Evolutionary conservation across 805 yeast genomes (phyloP).

Genomic region (Hanseniaspora singularis): DNA sequence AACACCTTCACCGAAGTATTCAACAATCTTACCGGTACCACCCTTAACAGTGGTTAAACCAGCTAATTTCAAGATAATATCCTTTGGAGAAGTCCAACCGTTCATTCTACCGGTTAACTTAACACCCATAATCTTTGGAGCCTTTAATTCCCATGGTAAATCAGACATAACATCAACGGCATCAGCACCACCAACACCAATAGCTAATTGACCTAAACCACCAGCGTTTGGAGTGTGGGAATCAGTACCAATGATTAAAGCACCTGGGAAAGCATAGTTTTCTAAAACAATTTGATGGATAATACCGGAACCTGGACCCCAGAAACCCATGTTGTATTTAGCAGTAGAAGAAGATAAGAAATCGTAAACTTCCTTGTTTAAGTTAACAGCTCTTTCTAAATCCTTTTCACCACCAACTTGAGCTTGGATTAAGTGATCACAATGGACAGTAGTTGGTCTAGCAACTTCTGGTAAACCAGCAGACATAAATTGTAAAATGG

Average conservation of each 20-base stretch:
- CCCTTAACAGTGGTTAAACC: conserved; percentile 94
- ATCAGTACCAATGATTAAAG: conserved; percentile 90
- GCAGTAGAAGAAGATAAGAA: conserved; percentile 82
- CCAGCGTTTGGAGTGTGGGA: conserved; percentile 98
- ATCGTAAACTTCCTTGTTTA: conserved; percentile 89
- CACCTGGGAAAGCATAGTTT: conserved; percentile 96
- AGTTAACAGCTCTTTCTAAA: conserved; percentile 70
- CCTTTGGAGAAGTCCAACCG: conserved; percentile 98
- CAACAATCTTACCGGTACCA: conserved; percentile 95
- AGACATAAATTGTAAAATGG: conserved; percentile 89
- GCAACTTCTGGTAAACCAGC: conserved; percentile 86
- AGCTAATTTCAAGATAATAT: conserved; percentile 82
- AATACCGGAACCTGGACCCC: conserved; percentile 99
- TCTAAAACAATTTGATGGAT: conserved; percentile 94
- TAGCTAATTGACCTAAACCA: conserved; percentile 94
- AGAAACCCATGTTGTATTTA: conserved; percentile 92
- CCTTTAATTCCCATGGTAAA: conserved; percentile 94
- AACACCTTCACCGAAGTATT: conserved; percentile 93
- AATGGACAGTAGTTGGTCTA: conserved; percentile 91
- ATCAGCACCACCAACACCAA: conserved; percentile 99
- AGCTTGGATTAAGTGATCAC: conserved; percentile 96
- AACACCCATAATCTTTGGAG: conserved; percentile 91
- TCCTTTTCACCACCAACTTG: conserved; percentile 82
- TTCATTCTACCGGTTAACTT: conserved; percentile 81
- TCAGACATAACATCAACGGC: conserved; percentile 95